A percentile compares a stretch with the other conserved stretches of the same genome.
Evolutionary conservation across 2,329 filamentous ascomycete species (phyloP).

Genomic region (Arachnomyces sp.): DNA sequence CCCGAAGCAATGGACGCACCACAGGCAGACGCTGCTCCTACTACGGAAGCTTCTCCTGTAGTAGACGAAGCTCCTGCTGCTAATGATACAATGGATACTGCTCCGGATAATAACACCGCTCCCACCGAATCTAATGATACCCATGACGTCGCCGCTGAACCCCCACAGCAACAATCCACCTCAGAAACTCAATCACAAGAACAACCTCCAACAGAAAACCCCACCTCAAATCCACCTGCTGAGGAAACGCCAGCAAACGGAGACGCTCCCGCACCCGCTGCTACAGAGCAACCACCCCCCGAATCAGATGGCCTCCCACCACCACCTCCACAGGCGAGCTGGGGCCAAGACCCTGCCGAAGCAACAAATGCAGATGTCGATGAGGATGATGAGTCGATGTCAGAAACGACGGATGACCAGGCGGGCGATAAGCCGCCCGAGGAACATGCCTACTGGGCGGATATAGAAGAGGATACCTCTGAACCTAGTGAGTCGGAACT

Average conservation of each 20-base stretch:
- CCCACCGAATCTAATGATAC: not conserved
- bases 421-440: conserved; percentile 3
- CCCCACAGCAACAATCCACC: conserved; percentile 2
- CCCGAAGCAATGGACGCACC: conserved; percentile 1
- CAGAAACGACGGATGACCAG: too few relatives aligned
- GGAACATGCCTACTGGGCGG: conserved; percentile 43
- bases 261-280: conserved; percentile 8
- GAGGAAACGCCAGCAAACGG: conserved; percentile 7
- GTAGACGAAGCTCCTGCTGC: not conserved
- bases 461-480: conserved; percentile 49
- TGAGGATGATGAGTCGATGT: conserved; percentile 4
- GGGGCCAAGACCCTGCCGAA: too few relatives aligned
- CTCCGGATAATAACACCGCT: not conserved
- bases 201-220: not conserved
- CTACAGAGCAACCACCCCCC: conserved; percentile 5
- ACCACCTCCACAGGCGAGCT: too few relatives aligned
- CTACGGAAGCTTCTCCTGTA: not conserved
- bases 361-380: conserved; percentile 2
- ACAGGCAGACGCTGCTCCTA: not conserved
- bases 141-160: not conserved
- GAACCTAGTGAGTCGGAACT: conserved; percentile 50
- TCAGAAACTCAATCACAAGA: not conserved
- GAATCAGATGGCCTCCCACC: conserved; percentile 9
- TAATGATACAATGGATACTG: conserved; percentile 7
- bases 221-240: not conserved